Base-by-base conservation (phyloP, 163 green algal species). In the Chloromonas sp. region DNA sequence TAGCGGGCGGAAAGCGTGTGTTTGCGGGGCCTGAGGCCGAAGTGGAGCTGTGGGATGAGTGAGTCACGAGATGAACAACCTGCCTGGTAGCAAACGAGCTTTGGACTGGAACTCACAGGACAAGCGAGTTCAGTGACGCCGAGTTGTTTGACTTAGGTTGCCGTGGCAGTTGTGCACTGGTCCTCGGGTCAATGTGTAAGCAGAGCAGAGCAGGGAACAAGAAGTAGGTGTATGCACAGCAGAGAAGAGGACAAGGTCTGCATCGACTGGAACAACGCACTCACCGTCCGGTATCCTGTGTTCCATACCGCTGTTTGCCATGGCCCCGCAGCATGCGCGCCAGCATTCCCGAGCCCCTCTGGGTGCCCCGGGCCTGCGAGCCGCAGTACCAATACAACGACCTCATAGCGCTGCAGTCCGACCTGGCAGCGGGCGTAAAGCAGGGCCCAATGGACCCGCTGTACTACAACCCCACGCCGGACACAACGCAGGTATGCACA, bases 1-100 rank as follows among this genome's bases (percentile, higher is more conserved):
- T n/a, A n/a, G 2, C 1, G n/a, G 14, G 36, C 1, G 14, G 77
- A 15, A 57, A n/a, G 14, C 14, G n/a, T 2, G 77, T 81, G n/a
- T 81, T 81, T 61, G 77, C 60, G 3, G 77, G 77, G n/a, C n/a
- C 77, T 60, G 77, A 81, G 77, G 77, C 77, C 2, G 77, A 81
- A 57, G 77, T 81, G 15, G 77, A 81, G 77, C 57, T 81, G 2
- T 81, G 77, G 77, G 77, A 81, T 8, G 77, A 81, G 77, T 81
- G 77, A 81, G 77, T 81, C 8, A 8, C 11, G 66, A 13, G 66
- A 76, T 76, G 66, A 76, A 76, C 8, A 13, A 13, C 66, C 5
- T 76, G 66, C 36, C 36, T 36, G 36, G 36, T 36, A 76, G 5
- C 66, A 76, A 76, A 76, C 66, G 66, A 76, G 66, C 36, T 36